Conservation (phyloP, 306 rosid species). For the Cucumis melo region DNA sequence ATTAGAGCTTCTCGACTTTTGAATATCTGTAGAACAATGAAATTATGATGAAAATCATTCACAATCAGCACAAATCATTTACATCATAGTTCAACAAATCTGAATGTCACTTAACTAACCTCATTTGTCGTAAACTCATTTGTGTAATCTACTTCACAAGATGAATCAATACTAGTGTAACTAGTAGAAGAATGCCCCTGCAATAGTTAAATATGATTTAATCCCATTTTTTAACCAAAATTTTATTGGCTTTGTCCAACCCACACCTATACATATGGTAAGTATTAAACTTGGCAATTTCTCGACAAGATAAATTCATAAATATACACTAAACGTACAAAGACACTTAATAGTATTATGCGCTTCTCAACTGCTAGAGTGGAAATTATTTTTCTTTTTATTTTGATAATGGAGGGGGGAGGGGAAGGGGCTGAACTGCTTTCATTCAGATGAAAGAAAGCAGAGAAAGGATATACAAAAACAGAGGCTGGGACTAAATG, state of each 20-base stretch:
- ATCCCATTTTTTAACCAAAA: not conserved
- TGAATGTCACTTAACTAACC: conserved; percentile 9
- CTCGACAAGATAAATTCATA: not conserved
- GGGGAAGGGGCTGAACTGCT: not conserved
- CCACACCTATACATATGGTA: not conserved
- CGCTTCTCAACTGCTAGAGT: not conserved
- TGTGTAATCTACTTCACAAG: conserved; percentile 18
- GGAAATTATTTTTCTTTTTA: not conserved
- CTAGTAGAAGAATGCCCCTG: conserved; percentile 9
- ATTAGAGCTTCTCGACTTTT: conserved; percentile 17
- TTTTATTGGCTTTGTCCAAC: not conserved
- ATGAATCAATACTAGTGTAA: conserved; percentile 5
- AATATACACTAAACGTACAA: not conserved
- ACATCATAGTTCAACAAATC: not conserved
- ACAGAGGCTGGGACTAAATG: not conserved
- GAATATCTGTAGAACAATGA: conserved; percentile 13
- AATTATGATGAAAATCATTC: not conserved
- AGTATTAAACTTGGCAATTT: not conserved
- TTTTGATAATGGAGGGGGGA: not conserved
- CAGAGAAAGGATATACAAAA: not conserved
- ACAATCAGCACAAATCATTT: not conserved
- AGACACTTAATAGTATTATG: not conserved
- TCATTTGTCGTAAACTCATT: conserved; percentile 14
- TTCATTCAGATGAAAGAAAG: not conserved
- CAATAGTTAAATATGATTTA: conserved; percentile 5